Conservation (phyloP, 1,284 basidiomycete genomes). For the Ustilago hordei region DNA sequence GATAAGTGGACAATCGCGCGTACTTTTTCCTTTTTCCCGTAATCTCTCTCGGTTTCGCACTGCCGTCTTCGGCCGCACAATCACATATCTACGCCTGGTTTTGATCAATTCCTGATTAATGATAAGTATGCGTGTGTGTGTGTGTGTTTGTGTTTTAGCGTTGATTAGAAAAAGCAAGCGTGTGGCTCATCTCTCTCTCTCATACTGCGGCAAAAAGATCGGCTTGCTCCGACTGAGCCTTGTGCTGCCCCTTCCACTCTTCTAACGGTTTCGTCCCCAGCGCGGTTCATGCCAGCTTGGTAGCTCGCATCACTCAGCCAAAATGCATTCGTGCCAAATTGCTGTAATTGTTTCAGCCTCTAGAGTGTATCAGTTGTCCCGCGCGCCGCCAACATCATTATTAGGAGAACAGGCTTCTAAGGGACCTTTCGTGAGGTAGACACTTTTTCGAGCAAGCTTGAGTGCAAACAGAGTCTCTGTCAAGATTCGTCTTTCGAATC, state of each 20-base stretch:
- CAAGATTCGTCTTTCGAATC: background rate
- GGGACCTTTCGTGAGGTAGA: background rate
- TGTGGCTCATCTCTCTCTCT: background rate
- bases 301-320: background rate
- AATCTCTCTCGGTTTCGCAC: conserved; percentile 17
- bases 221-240: conserved; percentile 7
- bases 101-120: background rate
- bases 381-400: background rate
- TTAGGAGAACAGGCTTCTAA: background rate
- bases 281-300: background rate
- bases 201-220: conserved; percentile 3
- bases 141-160: background rate
- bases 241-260: background rate
- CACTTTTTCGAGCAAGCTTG: background rate
- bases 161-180: conserved; percentile 9
- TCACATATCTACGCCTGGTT: conserved; percentile 6
- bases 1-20: conserved; percentile 17
- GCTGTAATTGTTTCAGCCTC: conserved; percentile 7
- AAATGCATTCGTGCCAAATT: background rate
- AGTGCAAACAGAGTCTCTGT: background rate
- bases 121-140: background rate
- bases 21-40: conserved; percentile 25
- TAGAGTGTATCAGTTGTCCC: background rate
- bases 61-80: conserved; percentile 18
- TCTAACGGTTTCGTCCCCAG: background rate